Conservation (phyloP, 371 early-diverging fungal genomes). For the Mortierella sp. region DNA sequence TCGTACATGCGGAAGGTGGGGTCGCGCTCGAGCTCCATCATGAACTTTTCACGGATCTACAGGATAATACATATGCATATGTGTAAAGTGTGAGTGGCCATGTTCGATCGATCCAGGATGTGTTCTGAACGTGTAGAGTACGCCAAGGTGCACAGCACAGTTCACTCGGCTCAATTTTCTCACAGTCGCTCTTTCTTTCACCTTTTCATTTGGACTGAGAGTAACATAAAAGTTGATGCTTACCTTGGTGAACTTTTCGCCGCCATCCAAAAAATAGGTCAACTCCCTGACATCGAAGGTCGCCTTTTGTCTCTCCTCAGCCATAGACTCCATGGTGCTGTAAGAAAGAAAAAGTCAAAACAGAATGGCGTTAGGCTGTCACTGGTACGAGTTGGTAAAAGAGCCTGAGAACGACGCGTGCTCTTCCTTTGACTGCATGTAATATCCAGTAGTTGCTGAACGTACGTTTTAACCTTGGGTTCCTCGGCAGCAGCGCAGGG, state of each 20-base stretch:
- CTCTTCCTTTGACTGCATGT: no score
- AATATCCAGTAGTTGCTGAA: neutral
- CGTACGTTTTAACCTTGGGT: slow-evolving; percentile 45
- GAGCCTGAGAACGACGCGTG: no score
- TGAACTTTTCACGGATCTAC: slow-evolving; percentile 84
- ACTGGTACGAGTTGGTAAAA: no score
- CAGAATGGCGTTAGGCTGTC: no score
- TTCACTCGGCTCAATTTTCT: slow-evolving; percentile 33
- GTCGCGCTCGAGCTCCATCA: slow-evolving; percentile 92
- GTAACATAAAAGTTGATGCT: slow-evolving; percentile 88
- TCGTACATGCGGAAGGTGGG: slow-evolving; percentile 89
- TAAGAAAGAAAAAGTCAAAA: neutral
- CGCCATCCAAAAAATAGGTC: slow-evolving; percentile 89
- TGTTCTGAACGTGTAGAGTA: no score
- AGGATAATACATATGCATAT: neutral
- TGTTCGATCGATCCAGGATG: no score
- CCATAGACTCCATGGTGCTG: slow-evolving; percentile 58
- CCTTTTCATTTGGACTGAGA: no score
- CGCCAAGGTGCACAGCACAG: no score
- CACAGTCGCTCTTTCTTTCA: slow-evolving; percentile 81
- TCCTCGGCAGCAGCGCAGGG: slow-evolving; percentile 52
- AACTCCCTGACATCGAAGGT: slow-evolving; percentile 84
- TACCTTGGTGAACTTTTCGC: slow-evolving; percentile 74
- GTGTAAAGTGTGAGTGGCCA: neutral
- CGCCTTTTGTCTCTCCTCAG: slow-evolving; percentile 83